These are phyloP conservation scores for Testicularia cyperi DNA, from an alignment of 1,284 basidiomycete species.

Conservation along the genomic window DNA sequence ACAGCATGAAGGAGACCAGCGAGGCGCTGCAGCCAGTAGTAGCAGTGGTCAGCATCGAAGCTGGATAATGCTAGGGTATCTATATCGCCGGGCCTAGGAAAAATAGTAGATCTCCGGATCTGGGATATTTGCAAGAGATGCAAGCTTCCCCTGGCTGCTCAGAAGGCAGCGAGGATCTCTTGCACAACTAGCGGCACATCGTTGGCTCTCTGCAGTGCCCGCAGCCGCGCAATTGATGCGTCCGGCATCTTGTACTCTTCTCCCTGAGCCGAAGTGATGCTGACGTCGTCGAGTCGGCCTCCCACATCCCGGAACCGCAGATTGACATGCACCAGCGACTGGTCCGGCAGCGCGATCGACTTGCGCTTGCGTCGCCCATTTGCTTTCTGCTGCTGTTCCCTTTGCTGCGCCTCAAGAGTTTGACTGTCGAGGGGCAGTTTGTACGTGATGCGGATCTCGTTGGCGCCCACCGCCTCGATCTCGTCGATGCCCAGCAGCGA, in stretches of 20 bases:
- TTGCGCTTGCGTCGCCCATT: constrained; percentile 26
- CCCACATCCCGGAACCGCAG: constrained; percentile 38
- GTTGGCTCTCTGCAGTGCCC: constrained; percentile 35
- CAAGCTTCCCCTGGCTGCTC: no score
- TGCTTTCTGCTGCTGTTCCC: constrained; percentile 1
- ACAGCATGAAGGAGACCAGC: no score
- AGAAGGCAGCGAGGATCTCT: constrained; percentile 35
- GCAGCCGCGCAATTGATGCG: constrained; percentile 24
- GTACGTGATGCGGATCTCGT: constrained; percentile 37
- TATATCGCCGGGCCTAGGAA: no score
- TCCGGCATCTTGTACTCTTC: constrained; percentile 40
- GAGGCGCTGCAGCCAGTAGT: no score
- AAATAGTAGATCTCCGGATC: no score
- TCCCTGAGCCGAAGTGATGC: constrained; percentile 28
- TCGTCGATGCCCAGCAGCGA: constrained; percentile 36
- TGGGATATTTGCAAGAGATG: constrained; percentile 1
- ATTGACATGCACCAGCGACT: constrained; percentile 25
- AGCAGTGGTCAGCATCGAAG: no score
- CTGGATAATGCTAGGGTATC: no score
- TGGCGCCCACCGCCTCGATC: constrained; percentile 22
- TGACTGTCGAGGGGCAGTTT: constrained; percentile 21
- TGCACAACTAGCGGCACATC: constrained; percentile 41
- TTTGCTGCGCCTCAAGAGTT: constrained; percentile 7
- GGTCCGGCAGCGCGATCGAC: constrained; percentile 25
- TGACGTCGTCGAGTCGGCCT: constrained; percentile 32